Evolutionary conservation across 176 grass and related monocot genomes (phyloP), one percentile per base, ranked within the genome.

Genomic region (Triticum turgidum): DNA sequence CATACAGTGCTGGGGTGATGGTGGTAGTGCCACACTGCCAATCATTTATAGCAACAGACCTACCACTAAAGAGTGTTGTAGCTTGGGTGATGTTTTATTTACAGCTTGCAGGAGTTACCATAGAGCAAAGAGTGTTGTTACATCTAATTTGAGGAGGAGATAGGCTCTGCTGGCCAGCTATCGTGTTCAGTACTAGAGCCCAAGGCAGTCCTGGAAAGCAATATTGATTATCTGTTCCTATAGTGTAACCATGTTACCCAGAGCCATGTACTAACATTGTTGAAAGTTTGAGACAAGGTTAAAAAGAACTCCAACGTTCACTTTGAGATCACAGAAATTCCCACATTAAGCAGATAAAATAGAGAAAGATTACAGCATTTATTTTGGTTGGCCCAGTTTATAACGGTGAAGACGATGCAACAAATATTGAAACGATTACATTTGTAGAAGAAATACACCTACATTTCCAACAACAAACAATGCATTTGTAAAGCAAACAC

Each of bases 1-100:
- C 62, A 77, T 49, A 63, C 15, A 72, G 54, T 78, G 69, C 39
- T 41, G 72, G 64, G 56, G 22, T 61, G 67, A 37, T 74, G 44
- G 27, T 12, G 65, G 22, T 80, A 17, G 66, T 86, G 38, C 67
- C 76, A 84, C 34, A 67, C 51, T 68, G 44, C 20, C 61, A 87
- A 69, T 80, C 59, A 75, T 74, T 86, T 73, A 80, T 45, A 51
- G 76, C 56, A 85, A 80, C 73, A 79, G 38, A 80, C 33, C 56
- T 49, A 61, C 21, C 45, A 61, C 9, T 72, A 83, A 25, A 25
- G 24, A 25, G 24, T 25, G 24, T 25, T 25, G 24, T 25, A 25
- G 24, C 24, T 25, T 25, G 24, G 24, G 24, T 25, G 24, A 25
- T 39, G 6, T 38, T 38, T 45, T 32, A 41, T 74, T 83, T 39